phyloP scores from a whole-genome alignment of 73 alveolate species.

The Durusdinium trenchii region DNA sequence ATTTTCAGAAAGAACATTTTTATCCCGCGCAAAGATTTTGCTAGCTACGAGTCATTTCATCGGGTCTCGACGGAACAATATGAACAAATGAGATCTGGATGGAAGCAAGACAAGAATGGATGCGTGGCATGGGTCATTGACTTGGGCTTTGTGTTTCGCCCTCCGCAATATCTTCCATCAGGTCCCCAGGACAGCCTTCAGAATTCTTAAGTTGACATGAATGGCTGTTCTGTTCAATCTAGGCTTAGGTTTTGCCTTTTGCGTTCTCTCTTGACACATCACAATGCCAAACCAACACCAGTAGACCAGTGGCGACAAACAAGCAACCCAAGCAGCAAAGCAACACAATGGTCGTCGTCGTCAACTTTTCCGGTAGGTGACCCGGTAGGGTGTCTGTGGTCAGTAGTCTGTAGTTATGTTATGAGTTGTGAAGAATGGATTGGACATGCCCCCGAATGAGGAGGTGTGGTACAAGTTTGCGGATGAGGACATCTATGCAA shows the following conservation, averaged over 20 bases:
- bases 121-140: not conserved
- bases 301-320: too few species aligned
- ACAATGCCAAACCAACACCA: too few species aligned
- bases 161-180: not conserved
- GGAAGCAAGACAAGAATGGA: not conserved
- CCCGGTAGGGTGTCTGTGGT: too few species aligned
- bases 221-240: too few species aligned
- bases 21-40: not conserved
- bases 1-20: not conserved
- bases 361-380: too few species aligned
- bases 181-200: not conserved
- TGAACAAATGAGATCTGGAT: not conserved
- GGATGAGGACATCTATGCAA: not conserved
- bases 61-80: not conserved
- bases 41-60: not conserved
- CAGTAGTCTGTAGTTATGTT: too few species aligned
- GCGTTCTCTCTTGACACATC: too few species aligned
- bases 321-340: too few species aligned
- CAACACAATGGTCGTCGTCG: too few species aligned
- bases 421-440: too few species aligned
- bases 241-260: too few species aligned
- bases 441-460: too few species aligned
- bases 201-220: not conserved
- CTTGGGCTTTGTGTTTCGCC: not conserved
- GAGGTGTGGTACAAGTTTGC: conserved; percentile 13